Base-by-base conservation (phyloP, 352 stramenopile species). In the Phytopythium delawarense region DNA sequence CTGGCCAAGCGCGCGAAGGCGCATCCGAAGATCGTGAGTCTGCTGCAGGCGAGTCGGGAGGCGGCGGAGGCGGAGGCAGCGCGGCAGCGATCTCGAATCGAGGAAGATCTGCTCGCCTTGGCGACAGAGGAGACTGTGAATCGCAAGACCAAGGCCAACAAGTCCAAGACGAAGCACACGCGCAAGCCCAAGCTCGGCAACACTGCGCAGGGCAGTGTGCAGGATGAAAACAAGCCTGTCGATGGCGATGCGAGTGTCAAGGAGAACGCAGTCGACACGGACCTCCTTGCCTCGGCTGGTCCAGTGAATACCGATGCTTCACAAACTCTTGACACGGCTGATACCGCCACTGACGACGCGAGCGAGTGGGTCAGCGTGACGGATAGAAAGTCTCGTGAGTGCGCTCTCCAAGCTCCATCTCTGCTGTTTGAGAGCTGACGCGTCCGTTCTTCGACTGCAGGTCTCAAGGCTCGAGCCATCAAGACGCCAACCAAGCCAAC, bases 91-190 rank as follows among this genome's bases (percentile, higher is more conserved):
- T 55, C 59, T 2, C 57, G 70, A n/a, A 20, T 68, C 16, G 70
- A 71, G 53, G 56, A 70, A 62, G 68, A 84, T 23, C 56, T 78
- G 35, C 30, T 70, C 51, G 56, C 61, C 34, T 37, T 68, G 56
- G 62, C 28, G 37, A 28, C 56, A 25, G 63, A 71, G 20, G 64
- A 73, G 48, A 23, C 25, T 4, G 82, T 77, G 52, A 73, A 51
- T 42, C 62, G 34, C 5, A 79, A 75, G 58, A 82, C 70, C 59
- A 80, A 86, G 23, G 74, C 48, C 32, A 79, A 78, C 50, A 86
- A 76, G 39, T 51, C 13, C 18, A 80, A 78, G 55, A 81, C 75
- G 30, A 76, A 80, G n/a, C 30, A 40, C 63, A 56, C 35, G 2
- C 25, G 28, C 23, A 49, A 37, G 42, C 28, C 7, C 62, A 53